A percentile compares a stretch with the other conserved stretches of the same genome.
Conservation (phyloP, 2,329 filamentous ascomycete genomes). For the Fusarium torreyae region DNA sequence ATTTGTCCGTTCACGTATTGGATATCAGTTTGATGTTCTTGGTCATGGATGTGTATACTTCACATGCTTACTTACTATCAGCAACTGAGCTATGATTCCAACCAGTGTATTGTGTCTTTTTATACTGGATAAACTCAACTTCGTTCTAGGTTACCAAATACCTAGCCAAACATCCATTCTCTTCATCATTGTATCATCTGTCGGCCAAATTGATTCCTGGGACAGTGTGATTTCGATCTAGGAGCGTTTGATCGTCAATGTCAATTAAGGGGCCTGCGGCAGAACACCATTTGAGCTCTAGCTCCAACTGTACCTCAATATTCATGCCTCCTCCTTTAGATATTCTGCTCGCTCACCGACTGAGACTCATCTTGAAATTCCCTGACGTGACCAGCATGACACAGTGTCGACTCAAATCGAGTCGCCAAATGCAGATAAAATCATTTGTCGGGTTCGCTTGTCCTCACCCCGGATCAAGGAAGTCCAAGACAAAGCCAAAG, state of each 20-base stretch:
- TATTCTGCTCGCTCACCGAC: slow-evolving; percentile 22
- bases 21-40: too few species aligned
- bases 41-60: too few species aligned
- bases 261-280: slow-evolving; percentile 39
- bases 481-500: slow-evolving; percentile 40
- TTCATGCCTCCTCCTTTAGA: neutral
- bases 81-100: too few species aligned
- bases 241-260: slow-evolving; percentile 43
- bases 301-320: slow-evolving; percentile 1
- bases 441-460: slow-evolving; percentile 40
- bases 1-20: too few species aligned
- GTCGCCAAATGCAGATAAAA: slow-evolving; percentile 26
- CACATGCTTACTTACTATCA: too few species aligned
- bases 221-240: slow-evolving; percentile 39
- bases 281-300: slow-evolving; percentile 23
- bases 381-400: slow-evolving; percentile 17
- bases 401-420: slow-evolving; percentile 40
- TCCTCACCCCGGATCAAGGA: slow-evolving; percentile 38
- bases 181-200: neutral
- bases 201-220: slow-evolving; percentile 16
- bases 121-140: neutral
- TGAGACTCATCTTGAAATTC: slow-evolving; percentile 11
- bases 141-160: neutral
- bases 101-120: too few species aligned
- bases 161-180: neutral